These are phyloP conservation scores for Sesbania bispinosa DNA, from an alignment of 306 rosid species.

Conservation along the genomic window DNA sequence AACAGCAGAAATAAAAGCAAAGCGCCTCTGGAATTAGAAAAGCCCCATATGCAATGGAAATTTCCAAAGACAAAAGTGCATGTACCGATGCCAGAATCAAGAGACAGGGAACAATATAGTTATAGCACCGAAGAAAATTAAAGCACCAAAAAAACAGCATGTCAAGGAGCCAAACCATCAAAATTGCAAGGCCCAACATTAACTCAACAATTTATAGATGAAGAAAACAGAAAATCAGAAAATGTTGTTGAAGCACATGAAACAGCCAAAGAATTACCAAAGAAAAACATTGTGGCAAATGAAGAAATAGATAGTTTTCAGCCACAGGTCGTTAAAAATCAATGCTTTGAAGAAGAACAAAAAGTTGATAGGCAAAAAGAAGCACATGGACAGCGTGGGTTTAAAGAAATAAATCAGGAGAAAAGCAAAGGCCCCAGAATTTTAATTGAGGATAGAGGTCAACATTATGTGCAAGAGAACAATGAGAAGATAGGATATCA, in stretches of 20 bases:
- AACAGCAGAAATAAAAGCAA: background rate
- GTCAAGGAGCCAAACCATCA: background rate
- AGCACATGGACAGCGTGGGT: background rate
- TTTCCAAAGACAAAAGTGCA: background rate
- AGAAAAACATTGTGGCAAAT: background rate
- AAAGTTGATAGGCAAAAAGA: background rate
- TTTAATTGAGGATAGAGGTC: background rate
- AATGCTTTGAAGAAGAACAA: background rate
- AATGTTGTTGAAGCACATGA: background rate
- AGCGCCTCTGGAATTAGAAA: background rate
- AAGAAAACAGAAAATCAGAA: conserved; percentile 8
- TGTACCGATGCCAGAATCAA: background rate
- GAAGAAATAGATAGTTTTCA: background rate
- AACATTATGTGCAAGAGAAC: conserved; percentile 15
- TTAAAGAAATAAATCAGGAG: too few species aligned
- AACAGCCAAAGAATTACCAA: background rate
- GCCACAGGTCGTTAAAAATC: background rate
- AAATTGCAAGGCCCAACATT: background rate
- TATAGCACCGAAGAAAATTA: background rate
- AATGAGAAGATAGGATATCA: conserved; percentile 8
- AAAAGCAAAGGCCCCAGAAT: background rate
- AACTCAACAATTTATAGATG: background rate
- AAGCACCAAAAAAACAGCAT: background rate
- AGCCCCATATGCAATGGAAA: background rate
- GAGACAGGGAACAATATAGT: background rate